Base-by-base conservation (phyloP, 2,329 filamentous ascomycete species). In the Grosmannia serpens region DNA sequence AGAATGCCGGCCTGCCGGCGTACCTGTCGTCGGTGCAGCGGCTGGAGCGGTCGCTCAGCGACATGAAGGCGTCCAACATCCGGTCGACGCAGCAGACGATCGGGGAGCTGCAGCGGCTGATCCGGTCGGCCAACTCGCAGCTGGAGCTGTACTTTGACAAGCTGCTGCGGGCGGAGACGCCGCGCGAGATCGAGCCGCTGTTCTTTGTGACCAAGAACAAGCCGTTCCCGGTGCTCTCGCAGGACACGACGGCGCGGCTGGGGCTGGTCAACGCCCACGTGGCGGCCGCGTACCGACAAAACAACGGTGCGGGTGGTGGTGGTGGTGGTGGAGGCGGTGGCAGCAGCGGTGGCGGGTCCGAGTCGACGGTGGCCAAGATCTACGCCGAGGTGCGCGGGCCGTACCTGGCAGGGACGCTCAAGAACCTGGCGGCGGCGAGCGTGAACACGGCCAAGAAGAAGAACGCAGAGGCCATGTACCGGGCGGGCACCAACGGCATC, bases 1-100 rank as follows among this genome's bases (percentile, higher is more conserved):
- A 90, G 65, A 87, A 87, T 71, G 85, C 85, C 35, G 91, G 91
- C 47, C 75, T 99, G 59, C 80, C 84, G 44, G 88, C 89, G 65
- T 99, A 96, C 71, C 82, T 99, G 55, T 85, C 85, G 52, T 96
- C 92, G 7, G 83, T 97, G 65, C 94, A 95, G 73, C 87, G 94
- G 49, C 83, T 96, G 35, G 91, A 87, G 66, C 88, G 88, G 69
- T 88, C 91, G n/a, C 78, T 96, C 58, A 74, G 78, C 61, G 89
- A 95, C 62, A 86, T 99, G 74, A 88, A 88, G 69, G 81, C 88
- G 3, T 92, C 92, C n/a, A 96, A 96, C 65, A 75, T 99, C 56
- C 85, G 89, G 59, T 88, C 91, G 11, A 97, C 96, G 61, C 91
- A 97, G 69, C 86, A 91, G 70, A 91, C 91, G 2, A 88, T 94